phyloP scores from a whole-genome alignment of 768 basidiomycete genomes.

The Xerocomellus amylosporus region DNA sequence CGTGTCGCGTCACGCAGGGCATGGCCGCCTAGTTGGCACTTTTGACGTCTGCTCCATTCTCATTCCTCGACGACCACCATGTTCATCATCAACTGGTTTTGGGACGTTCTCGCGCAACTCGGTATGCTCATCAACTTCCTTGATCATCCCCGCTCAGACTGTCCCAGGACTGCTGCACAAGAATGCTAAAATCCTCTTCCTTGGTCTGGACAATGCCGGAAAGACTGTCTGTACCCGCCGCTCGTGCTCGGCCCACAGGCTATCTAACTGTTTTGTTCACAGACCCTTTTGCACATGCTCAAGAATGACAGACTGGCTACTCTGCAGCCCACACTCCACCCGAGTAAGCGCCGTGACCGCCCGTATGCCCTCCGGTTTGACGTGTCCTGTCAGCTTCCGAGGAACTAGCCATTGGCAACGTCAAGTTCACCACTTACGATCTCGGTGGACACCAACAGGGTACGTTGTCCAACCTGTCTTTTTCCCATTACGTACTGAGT shows the following conservation, averaged over 20 bases:
- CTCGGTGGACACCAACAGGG: conserved; percentile 97
- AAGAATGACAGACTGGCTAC: conserved; percentile 99
- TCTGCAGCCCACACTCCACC: conserved; percentile 96
- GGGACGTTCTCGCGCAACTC: conserved; percentile 90
- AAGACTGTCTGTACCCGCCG: conserved; percentile 72
- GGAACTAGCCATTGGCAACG: conserved; percentile 97
- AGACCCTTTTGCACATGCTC: conserved; percentile 98
- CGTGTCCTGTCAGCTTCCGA: conserved; percentile 72
- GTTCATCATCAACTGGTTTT: conserved; percentile 94
- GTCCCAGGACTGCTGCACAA: conserved; percentile 84
- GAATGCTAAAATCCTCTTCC: conserved; percentile 99
- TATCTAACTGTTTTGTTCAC: conserved; percentile 4
- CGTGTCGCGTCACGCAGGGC: conserved; percentile 20
- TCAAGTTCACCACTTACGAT: conserved; percentile 99
- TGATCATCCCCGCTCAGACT: neutral
- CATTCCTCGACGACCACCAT: conserved; percentile 40
- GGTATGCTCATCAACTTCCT: conserved; percentile 50
- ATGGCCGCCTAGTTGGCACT: neutral
- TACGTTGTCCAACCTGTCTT: conserved; percentile 30
- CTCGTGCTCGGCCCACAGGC: neutral
- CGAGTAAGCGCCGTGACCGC: conserved; percentile 58
- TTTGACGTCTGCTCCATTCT: conserved; percentile 23
- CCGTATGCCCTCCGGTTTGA: conserved; percentile 1
- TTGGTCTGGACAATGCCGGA: conserved; percentile 98
- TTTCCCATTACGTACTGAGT: neutral